Conservation (phyloP, 169 alveolate species). For the Amoebophrya sp. region DNA sequence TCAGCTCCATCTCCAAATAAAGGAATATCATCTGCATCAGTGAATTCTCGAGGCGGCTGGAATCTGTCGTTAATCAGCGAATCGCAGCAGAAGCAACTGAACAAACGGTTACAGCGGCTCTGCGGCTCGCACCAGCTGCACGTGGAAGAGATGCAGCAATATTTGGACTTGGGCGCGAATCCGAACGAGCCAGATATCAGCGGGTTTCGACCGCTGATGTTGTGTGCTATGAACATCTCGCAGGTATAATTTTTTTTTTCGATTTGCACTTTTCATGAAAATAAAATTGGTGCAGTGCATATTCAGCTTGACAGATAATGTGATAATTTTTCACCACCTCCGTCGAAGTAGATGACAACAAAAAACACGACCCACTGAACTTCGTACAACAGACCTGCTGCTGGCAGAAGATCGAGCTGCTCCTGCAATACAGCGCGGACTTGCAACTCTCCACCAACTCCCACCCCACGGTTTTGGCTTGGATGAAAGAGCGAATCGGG, state of each 20-base stretch:
- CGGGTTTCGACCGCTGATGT: neutral
- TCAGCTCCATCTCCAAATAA: too few species aligned
- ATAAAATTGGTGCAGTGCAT: too few species aligned
- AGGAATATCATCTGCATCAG: too few species aligned
- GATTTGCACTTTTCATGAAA: too few species aligned
- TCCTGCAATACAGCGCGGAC: neutral
- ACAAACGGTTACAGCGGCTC: neutral
- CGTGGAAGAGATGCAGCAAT: neutral
- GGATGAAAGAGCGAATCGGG: neutral
- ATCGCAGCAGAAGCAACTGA: neutral
- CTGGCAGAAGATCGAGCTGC: neutral
- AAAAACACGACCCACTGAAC: too few species aligned
- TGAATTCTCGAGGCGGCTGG: too few species aligned
- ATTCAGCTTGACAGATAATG: too few species aligned
- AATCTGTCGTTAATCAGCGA: neutral
- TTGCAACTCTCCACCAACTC: neutral
- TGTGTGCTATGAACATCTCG: neutral
- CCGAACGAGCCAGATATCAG: neutral
- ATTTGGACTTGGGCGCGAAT: neutral
- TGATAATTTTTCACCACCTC: too few species aligned
- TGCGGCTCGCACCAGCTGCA: neutral
- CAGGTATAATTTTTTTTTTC: too few species aligned
- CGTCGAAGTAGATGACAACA: too few species aligned
- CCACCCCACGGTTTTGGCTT: neutral
- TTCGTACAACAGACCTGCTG: neutral